phyloP scores from a whole-genome alignment of 1,284 basidiomycete species.

The Puccinia polysora region DNA sequence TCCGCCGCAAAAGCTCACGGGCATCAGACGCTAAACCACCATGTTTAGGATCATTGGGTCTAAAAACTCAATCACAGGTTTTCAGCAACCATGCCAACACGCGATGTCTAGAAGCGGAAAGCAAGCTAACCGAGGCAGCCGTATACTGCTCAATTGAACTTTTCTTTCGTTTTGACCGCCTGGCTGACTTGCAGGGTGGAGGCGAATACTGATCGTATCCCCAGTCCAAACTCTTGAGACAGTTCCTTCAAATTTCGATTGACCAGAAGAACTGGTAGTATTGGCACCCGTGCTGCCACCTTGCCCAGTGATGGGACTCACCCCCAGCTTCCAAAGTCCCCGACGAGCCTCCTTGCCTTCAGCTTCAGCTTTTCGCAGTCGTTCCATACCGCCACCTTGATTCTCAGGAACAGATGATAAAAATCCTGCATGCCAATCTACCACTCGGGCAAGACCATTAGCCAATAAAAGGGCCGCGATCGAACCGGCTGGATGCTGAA shows the following conservation, averaged over 20 bases:
- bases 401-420: slow-evolving; percentile 59
- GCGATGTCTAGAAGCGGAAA: slow-evolving; percentile 51
- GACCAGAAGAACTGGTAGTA: slow-evolving; percentile 5
- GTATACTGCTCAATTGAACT: slow-evolving; percentile 61
- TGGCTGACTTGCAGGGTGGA: slow-evolving; percentile 61
- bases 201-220: slow-evolving; percentile 73
- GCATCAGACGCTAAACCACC: slow-evolving; percentile 86
- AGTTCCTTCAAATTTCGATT: slow-evolving; percentile 66
- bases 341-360: slow-evolving; percentile 45
- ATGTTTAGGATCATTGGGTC: slow-evolving; percentile 78
- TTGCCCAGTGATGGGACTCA: slow-evolving; percentile 47
- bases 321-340: slow-evolving; percentile 66
- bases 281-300: background rate
- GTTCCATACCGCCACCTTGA: slow-evolving; percentile 62
- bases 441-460: slow-evolving; percentile 79
- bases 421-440: slow-evolving; percentile 98
- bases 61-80: slow-evolving; percentile 14
- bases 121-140: slow-evolving; percentile 33
- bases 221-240: slow-evolving; percentile 86
- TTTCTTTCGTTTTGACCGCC: slow-evolving; percentile 64
- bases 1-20: slow-evolving; percentile 80
- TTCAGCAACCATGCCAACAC: background rate
- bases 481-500: slow-evolving; percentile 88
- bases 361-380: slow-evolving; percentile 76
- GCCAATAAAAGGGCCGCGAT: slow-evolving; percentile 83